Conservation (phyloP, 129 eudicot species). For the Oenanthe sinensis region DNA sequence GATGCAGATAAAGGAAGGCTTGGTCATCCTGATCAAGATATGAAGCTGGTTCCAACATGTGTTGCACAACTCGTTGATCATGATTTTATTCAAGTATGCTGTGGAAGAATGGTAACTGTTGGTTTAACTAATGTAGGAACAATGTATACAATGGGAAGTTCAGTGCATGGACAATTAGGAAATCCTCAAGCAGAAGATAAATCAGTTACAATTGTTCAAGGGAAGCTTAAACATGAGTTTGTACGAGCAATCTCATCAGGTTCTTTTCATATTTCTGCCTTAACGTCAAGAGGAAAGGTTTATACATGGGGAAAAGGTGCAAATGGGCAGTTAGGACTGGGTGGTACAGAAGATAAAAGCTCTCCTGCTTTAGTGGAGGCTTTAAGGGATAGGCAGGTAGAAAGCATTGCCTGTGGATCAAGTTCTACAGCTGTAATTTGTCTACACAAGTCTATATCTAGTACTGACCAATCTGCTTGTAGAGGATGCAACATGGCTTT, state of each 20-base stretch:
- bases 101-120: conserved; percentile 49
- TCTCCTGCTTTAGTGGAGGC: conserved; percentile 55
- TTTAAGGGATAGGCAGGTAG: conserved; percentile 34
- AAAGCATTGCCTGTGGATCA: conserved; percentile 49
- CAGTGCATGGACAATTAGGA: conserved; percentile 54
- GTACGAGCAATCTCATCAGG: conserved; percentile 48
- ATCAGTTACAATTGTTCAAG: conserved; percentile 43
- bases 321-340: conserved; percentile 56
- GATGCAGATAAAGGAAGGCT: conserved; percentile 66
- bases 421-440: conserved; percentile 50
- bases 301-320: conserved; percentile 64
- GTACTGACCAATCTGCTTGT: conserved; percentile 36
- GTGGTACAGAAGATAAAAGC: conserved; percentile 40
- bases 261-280: conserved; percentile 40
- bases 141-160: conserved; percentile 49
- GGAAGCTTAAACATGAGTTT: conserved; percentile 48
- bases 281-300: conserved; percentile 47
- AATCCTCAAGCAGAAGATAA: conserved; percentile 34
- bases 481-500: conserved; percentile 44
- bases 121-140: conserved; percentile 42
- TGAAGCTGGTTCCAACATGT: conserved; percentile 35
- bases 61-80: conserved; percentile 36
- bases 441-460: conserved; percentile 33
- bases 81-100: conserved; percentile 55
- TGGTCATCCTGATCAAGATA: conserved; percentile 37